Evolutionary conservation across 139 green algal genomes (phyloP).

Genomic region (Haematococcus lacustris): DNA sequence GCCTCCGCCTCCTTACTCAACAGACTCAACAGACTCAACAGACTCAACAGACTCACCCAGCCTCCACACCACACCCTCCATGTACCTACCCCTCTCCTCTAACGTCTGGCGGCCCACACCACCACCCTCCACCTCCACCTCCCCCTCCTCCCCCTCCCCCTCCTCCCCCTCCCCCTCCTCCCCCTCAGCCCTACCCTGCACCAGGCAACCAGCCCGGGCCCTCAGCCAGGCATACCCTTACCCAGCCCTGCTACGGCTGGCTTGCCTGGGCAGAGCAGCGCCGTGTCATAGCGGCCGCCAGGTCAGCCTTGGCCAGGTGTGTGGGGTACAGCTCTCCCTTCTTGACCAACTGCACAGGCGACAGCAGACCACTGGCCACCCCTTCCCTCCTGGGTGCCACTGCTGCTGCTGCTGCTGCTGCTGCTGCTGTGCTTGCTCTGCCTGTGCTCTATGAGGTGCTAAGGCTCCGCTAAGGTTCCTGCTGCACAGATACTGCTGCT

Average conservation of each 20-base stretch:
- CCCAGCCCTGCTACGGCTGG: background rate
- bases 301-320: conserved; percentile 34
- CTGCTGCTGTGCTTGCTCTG: no score
- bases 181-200: background rate
- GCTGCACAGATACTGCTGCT: no score
- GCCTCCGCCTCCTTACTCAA: no score
- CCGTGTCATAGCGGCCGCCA: conserved; percentile 30
- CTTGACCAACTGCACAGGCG: conserved; percentile 28
- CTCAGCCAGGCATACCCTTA: background rate
- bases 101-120: background rate
- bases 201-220: background rate
- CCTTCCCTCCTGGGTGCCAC: no score
- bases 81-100: background rate
- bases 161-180: background rate
- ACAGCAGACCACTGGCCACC: background rate
- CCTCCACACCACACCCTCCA: no score
- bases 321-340: conserved; percentile 46
- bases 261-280: conserved; percentile 12
- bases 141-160: background rate
- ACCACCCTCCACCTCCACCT: background rate
- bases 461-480: no score
- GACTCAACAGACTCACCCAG: no score
- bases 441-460: no score
- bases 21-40: no score
- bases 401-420: no score